Conservation (phyloP, 345 rosid genomes). For the Eutrema japonicum region DNA sequence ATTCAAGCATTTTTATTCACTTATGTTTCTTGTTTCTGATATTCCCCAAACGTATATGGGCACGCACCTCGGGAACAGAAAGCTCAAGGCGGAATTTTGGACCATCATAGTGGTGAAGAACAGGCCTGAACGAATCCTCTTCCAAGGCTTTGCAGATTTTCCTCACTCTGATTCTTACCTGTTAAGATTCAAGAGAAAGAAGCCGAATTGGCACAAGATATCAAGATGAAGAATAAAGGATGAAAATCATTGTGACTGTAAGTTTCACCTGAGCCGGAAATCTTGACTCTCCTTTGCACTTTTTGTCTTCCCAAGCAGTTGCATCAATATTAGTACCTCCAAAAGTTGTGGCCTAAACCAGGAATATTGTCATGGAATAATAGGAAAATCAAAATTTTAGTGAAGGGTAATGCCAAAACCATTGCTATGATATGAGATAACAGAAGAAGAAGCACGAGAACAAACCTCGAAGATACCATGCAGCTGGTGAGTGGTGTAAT, state of each 20-base stretch:
- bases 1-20: too few relatives aligned
- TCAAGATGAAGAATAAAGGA: neutral
- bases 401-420: neutral
- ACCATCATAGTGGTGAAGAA: conserved; percentile 94
- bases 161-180: conserved; percentile 87
- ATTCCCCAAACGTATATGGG: neutral
- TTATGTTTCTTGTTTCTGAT: too few relatives aligned
- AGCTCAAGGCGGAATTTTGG: conserved; percentile 98
- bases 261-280: conserved; percentile 91
- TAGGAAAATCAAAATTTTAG: neutral
- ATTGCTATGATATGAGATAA: conserved; percentile 6
- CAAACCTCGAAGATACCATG: conserved; percentile 99
- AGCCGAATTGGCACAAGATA: neutral
- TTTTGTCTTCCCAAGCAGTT: conserved; percentile 99
- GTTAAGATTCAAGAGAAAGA: neutral
- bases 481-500: conserved; percentile 95
- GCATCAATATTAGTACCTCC: conserved; percentile 98
- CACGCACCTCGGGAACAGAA: conserved; percentile 92
- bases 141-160: conserved; percentile 94
- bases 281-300: conserved; percentile 97
- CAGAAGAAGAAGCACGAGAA: conserved; percentile 28
- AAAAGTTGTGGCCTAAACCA: conserved; percentile 80
- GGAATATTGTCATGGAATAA: neutral
- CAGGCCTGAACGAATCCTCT: conserved; percentile 97
- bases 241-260: neutral